phyloP scores from a whole-genome alignment of 208 protist genomes.

The Leishmania guyanensis region DNA sequence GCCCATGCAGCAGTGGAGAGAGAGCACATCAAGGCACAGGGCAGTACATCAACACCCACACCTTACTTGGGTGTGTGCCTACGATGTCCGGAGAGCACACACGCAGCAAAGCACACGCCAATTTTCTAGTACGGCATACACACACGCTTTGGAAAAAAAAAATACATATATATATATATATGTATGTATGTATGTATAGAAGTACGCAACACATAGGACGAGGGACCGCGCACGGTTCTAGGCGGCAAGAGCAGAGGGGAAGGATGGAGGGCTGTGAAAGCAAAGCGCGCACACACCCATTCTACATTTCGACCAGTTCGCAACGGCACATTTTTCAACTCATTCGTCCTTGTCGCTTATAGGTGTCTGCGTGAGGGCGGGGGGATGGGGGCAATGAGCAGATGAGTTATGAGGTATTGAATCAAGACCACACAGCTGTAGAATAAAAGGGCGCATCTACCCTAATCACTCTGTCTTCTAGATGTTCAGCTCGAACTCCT shows the following conservation, averaged over 20 bases:
- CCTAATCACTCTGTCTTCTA: slow-evolving; percentile 5
- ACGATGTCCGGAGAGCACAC: not conserved
- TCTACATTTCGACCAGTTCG: not conserved
- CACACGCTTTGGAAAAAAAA: not conserved
- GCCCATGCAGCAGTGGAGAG: not conserved
- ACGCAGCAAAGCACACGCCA: not conserved
- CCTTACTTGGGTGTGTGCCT: not conserved
- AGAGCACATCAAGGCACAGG: not conserved
- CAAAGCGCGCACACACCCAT: not conserved
- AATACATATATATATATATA: not conserved
- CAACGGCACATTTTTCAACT: not conserved
- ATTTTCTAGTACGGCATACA: not conserved
- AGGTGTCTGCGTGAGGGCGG: not conserved
- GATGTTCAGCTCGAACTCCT: slow-evolving; percentile 83
- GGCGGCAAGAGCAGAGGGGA: not conserved
- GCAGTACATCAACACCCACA: not conserved
- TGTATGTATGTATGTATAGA: not conserved
- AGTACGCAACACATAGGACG: not conserved
- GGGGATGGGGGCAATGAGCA: not conserved
- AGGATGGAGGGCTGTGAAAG: not conserved
- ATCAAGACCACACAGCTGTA: not conserved
- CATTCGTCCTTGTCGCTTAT: not conserved
- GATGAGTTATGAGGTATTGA: not conserved
- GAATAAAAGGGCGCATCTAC: not conserved
- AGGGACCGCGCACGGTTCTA: not conserved